Base-by-base conservation (phyloP, 805 yeast genomes). In the Monosporozyma servazzii region DNA sequence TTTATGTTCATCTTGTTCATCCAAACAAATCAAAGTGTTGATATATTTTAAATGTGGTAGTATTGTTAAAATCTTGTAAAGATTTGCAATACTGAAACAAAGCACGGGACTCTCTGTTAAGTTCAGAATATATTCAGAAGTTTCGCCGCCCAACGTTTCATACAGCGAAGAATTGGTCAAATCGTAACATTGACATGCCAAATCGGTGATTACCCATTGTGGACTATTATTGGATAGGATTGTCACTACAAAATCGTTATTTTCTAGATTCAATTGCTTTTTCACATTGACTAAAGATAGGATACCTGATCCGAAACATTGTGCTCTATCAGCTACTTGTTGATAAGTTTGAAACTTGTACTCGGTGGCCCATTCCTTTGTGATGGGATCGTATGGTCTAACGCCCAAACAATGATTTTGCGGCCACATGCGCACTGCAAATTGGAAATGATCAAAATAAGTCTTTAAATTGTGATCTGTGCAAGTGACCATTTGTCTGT, bases 181-280 rank as follows among this genome's bases (percentile, higher is more conserved):
- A 64, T 75, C 75, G 68, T 78, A 82, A 7, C 80, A 74, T 44
- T 74, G 75, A 59, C 86, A 79, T 0, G 88, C 89, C 58, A 84
- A 65, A 67, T 86, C 93, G 29, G 85, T 66, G 18, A 84, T 63
- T 31, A 75, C 72, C 93, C 93, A 86, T 66, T 85, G 87, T 8
- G 77, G 71, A 47, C 80, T 71, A 62, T 84, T 84, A 18, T 74
- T 71, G 23, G 84, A 75, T 63, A 78, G 77, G 18, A 84, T 58
- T 1, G 84, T 71, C 45, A 82, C 75, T 39, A 81, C 69, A 57
- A 81, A 82, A 39, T 70, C 65, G 25, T 66, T 62, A 0, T 55
- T 42, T n/a, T 59, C 53, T n/a, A 63, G 62, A 53, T 63, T 61
- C 23, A 56, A 63, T 50, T 58, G 48, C 41, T 72, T 68, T 48